Evolutionary conservation across 306 rosid species (phyloP), one percentile per base, ranked within the genome.

Genomic region (Lotus japonicus): DNA sequence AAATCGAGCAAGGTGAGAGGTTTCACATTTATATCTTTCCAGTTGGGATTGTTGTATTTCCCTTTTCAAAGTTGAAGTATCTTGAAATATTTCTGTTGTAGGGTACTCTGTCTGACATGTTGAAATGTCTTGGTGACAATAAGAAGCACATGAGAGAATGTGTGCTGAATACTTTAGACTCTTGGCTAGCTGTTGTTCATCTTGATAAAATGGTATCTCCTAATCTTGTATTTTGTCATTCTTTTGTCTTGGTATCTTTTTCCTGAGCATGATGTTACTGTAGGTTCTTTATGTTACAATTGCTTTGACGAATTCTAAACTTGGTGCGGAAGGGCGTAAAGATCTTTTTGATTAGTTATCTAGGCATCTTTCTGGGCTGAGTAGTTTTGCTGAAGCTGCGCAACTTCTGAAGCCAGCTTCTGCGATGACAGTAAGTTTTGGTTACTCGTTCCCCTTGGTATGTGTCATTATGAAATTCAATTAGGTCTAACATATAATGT

Each of bases 61-160:
- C 53, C 15, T 43, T 63, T 74, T n/a, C 68, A 39, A 43, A 45
- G 52, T 67, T 70, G 19, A 33, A 13, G 58, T 68, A 76, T 10
- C 31, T 16, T 55, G 16, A 61, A 71, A 58, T 72, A 56, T 49
- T 77, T 63, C 64, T 16, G 7, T 71, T 77, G 68, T 87, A 95
- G 99, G 99, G 99, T 43, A 71, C 91, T 83, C 77, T 95, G 33
- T 78, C 87, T 12, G 99, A 95, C 78, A 71, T 88, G 51, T 77
- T 95, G 83, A 91, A 89, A 82, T 95, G 97, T 80, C 84, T 95
- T 17, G 88, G 97, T 31, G 99, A 95, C 87, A 95, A 95, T 80
- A 95, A 95, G 84, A 95, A 95, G 75, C 99, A 95, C 80, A 95
- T 91, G 97, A 85, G 99, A 79, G 99, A 95, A 87, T 89, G 97